Base-by-base conservation (phyloP, 441 rosid species). In the Gossypium davidsonii region DNA sequence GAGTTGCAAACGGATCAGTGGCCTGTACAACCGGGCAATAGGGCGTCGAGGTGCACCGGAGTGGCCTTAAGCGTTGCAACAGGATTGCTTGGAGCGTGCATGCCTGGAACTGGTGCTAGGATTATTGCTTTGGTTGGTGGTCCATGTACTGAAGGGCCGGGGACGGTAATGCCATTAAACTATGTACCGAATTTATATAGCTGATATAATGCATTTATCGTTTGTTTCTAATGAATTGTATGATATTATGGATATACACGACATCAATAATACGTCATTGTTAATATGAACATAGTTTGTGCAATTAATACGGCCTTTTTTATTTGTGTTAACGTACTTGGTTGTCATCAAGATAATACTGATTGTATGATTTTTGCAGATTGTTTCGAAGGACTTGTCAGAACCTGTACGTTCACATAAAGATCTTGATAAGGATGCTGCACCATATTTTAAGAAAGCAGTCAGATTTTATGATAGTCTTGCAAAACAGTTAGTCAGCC, bases 341-440 rank as follows among this genome's bases (percentile, higher is more conserved):
- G 58, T 17, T 68, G 17, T 46, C 48, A 42, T 42, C 48, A 42
- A 9, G 48, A 42, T 42, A 42, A 42, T 42, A 42, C 48, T 81
- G 71, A 74, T 70, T 53, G 21, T 53, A 68, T 68, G 39, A 26
- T 7, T 64, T 79, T 74, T 84, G 82, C 92, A 91, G 98, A 96
- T 95, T 81, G 76, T 95, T 67, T 93, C 99, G 71, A 95, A 93
- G 85, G 99, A 95, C 79, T 76, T 95, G 57, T 93, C 99, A 28
- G 99, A 95, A 79, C 99, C 99, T 65, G 98, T 95, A 71, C 97
- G 99, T 62, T 95, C 99, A 25, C 99, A 95, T 81, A 95, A 95
- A 81, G 99, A 96, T 85, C 96, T 96, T 76, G 99, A 93, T 67
- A 96, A 96, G 89, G 99, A 96, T 84, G 99, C 98, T 71, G 97